These are phyloP conservation scores for Symbiotaphrina buchneri DNA, from an alignment of 495 filamentous ascomycete genomes.

Conservation along the genomic window DNA sequence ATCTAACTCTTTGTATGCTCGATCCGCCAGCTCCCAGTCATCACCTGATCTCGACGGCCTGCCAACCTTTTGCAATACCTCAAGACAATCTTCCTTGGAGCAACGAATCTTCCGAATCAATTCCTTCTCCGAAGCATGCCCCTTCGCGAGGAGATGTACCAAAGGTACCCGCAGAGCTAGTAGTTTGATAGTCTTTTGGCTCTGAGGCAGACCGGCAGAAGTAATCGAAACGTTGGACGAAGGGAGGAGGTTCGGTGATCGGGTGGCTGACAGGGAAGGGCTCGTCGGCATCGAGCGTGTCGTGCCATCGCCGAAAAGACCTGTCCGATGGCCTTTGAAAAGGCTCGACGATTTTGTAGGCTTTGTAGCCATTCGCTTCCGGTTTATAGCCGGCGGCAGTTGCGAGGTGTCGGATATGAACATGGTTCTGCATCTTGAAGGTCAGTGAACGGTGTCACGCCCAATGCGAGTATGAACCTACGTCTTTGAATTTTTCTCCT, in stretches of 20 bases:
- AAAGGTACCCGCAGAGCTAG: constrained; percentile 32
- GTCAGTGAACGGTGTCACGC: too few species aligned
- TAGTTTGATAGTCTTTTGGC: constrained; percentile 24
- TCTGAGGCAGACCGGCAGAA: constrained; percentile 5
- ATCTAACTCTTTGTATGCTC: constrained; percentile 62
- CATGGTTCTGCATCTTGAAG: constrained; percentile 16
- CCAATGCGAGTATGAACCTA: constrained; percentile 12
- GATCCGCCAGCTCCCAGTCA: constrained; percentile 43
- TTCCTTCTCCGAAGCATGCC: constrained; percentile 31
- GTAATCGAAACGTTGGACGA: constrained; percentile 12
- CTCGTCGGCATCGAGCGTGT: constrained; percentile 40
- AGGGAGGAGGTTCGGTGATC: constrained; percentile 23
- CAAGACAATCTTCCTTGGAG: constrained; percentile 30
- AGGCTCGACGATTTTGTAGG: constrained; percentile 13
- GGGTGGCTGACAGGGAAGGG: constrained; percentile 29
- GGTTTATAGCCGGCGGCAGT: constrained; percentile 7
- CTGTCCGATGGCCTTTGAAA: constrained; percentile 18
- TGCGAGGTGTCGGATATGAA: constrained; percentile 2
- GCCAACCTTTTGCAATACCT: constrained; percentile 27
- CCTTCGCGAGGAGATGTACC: constrained; percentile 48
- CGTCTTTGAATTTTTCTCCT: constrained; percentile 29
- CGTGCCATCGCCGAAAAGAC: constrained; percentile 14
- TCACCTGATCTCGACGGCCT: constrained; percentile 34
- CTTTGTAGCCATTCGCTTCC: constrained; percentile 11
- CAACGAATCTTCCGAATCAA: constrained; percentile 32